Evolutionary conservation across 768 basidiomycete genomes (phyloP), one percentile per base, ranked within the genome.

Genomic region (Peribolospora kevripleyi): DNA sequence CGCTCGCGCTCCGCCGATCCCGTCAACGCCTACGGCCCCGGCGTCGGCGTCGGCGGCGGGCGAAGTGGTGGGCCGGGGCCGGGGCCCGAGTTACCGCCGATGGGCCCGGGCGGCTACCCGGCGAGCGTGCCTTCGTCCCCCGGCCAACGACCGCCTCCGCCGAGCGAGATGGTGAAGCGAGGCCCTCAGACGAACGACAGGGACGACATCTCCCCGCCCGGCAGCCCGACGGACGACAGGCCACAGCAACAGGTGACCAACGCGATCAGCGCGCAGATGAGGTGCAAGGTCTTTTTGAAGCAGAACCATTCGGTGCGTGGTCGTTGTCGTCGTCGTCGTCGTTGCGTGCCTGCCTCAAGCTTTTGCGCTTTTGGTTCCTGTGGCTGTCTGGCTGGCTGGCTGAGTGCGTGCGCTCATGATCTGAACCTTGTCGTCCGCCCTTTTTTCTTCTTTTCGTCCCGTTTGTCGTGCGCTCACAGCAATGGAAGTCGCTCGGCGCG

Each of bases 241-340:
- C 90, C 91, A 43, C 88, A 68, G 9, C 69, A 70, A 2, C 69
- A 69, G 39, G 75, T 81, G 42, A 79, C 77, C 41, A 81, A 84
- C 5, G 71, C 77, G 8, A 72, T 97, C 58, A 77, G 83, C 7
- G 85, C 84, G 9, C 79, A 85, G 64, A 91, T 88, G 84, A 88
- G 90, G 66, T 95, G 91, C 75, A 98, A 97, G 68, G 81, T 95
- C 36, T 98, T 97, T 70, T 71, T 93, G 50, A 81, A 97, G 65
- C 87, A 91, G 63, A 79, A 84, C 42, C 90, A 95, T 64, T 81
- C 82, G 25, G 25, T 25, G 25, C 25, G 25, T 25, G 25, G 25
- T 25, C 25, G 25, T 25, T 25, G 25, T 25, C 25, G 25, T 25
- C 25, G 25, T 25, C 25, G 25, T 25, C 25, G 25, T 25, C 25